Conservation (phyloP, 345 rosid species). For the Theobroma cacao region DNA sequence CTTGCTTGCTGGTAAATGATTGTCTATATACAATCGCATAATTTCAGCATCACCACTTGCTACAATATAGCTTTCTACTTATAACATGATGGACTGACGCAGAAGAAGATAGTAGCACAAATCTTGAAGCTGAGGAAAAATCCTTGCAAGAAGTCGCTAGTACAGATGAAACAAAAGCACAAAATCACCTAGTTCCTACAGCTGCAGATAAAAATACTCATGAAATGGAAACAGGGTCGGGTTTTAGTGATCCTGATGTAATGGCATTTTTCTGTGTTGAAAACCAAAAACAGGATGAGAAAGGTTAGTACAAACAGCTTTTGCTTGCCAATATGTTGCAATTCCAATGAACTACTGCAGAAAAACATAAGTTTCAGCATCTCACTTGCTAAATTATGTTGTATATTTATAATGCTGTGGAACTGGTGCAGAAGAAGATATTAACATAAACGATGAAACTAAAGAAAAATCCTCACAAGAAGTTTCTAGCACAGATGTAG, state of each 20-base stretch:
- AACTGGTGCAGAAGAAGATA: conserved; percentile 33
- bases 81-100: conserved; percentile 14
- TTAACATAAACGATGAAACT: background rate
- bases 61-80: background rate
- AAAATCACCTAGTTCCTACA: conserved; percentile 16
- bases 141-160: conserved; percentile 19
- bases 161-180: conserved; percentile 14
- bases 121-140: conserved; percentile 10
- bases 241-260: conserved; percentile 3
- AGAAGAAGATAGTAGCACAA: conserved; percentile 23
- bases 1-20: background rate
- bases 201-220: conserved; percentile 12
- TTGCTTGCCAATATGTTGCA: background rate
- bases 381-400: background rate
- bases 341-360: background rate
- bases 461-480: background rate
- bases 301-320: background rate
- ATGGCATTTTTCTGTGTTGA: conserved; percentile 5
- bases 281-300: background rate
- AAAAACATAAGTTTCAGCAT: background rate
- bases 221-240: conserved; percentile 19
- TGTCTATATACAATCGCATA: background rate
- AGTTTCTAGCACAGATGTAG: conserved; percentile 14
- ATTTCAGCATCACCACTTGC: background rate
- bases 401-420: background rate